A percentile compares a stretch with the other conserved stretches of the same genome.
Conservation (phyloP, 2,329 filamentous ascomycete genomes). For the Chrysoporthe deuterocubensis region DNA sequence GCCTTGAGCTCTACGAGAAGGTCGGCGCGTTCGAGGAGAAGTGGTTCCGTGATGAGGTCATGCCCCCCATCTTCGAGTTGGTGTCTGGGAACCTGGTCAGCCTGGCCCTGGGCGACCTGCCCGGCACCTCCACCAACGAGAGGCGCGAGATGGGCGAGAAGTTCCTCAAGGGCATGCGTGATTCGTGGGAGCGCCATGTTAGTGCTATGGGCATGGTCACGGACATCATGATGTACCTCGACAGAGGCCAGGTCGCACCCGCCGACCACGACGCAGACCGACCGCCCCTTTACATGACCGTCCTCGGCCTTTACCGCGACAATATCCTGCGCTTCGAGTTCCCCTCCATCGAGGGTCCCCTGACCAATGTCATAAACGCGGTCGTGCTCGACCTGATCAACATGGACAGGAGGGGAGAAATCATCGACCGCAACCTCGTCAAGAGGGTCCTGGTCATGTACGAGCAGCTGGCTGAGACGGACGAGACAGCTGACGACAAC, state of each 20-base stretch:
- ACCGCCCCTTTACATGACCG: slow-evolving; percentile 80
- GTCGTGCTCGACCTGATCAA: slow-evolving; percentile 89
- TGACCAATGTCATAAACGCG: slow-evolving; percentile 76
- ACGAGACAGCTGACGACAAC: slow-evolving; percentile 75
- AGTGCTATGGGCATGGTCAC: slow-evolving; percentile 95
- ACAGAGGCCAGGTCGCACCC: slow-evolving; percentile 71
- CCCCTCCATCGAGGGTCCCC: slow-evolving; percentile 48
- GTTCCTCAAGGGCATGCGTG: slow-evolving; percentile 76
- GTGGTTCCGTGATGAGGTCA: slow-evolving; percentile 79
- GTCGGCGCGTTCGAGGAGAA: slow-evolving; percentile 81
- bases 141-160: slow-evolving; percentile 79
- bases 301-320: slow-evolving; percentile 88
- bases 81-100: slow-evolving; percentile 70
- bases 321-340: slow-evolving; percentile 66
- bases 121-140: slow-evolving; percentile 73
- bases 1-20: slow-evolving; percentile 76
- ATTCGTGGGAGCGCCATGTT: slow-evolving; percentile 87
- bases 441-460: slow-evolving; percentile 88
- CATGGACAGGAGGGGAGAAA: slow-evolving; percentile 88
- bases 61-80: slow-evolving; percentile 70
- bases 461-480: slow-evolving; percentile 81
- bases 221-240: slow-evolving; percentile 97
- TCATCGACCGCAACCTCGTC: slow-evolving; percentile 82
- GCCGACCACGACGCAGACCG: slow-evolving; percentile 62
- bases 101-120: slow-evolving; percentile 59